A percentile compares a stretch with the other conserved stretches of the same genome.
Evolutionary conservation across 106 monocot genomes (phyloP).

Genomic region (Narthecium ossifragum): DNA sequence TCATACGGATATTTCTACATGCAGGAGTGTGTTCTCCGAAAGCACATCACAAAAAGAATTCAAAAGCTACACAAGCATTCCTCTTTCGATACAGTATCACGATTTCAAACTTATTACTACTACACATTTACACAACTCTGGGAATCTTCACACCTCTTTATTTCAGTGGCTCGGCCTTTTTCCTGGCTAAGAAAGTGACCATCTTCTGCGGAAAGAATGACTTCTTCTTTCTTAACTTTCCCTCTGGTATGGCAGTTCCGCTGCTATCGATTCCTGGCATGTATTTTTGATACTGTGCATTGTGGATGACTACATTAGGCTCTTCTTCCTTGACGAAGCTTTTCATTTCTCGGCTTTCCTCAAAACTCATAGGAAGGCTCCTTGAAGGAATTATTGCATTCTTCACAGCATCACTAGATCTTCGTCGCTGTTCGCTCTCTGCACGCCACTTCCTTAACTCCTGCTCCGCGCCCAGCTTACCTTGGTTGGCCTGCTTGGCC

Average conservation of each 20-base stretch:
- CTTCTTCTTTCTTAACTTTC: slow-evolving; percentile 41
- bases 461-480: slow-evolving; percentile 47
- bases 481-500: slow-evolving; percentile 39
- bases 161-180: slow-evolving; percentile 35
- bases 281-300: too few species aligned
- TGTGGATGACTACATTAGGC: too few species aligned
- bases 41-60: too few species aligned
- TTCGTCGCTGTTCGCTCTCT: slow-evolving; percentile 34
- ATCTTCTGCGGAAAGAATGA: slow-evolving; percentile 60
- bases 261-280: too few species aligned
- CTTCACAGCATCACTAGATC: slow-evolving; percentile 15
- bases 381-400: slow-evolving; percentile 7
- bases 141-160: too few species aligned
- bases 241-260: slow-evolving; percentile 9
- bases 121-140: not conserved
- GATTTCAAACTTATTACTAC: too few species aligned
- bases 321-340: not conserved
- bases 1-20: too few species aligned
- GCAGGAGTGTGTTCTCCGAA: too few species aligned
- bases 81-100: too few species aligned
- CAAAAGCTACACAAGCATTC: too few species aligned
- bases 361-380: slow-evolving; percentile 15
- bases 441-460: slow-evolving; percentile 60
- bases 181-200: slow-evolving; percentile 53
- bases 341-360: slow-evolving; percentile 3